Percentiles rank a stretch among this genome's conserved stretches.
Conservation (phyloP, 176 grass and related monocot genomes). For the Aegilops longissima region DNA sequence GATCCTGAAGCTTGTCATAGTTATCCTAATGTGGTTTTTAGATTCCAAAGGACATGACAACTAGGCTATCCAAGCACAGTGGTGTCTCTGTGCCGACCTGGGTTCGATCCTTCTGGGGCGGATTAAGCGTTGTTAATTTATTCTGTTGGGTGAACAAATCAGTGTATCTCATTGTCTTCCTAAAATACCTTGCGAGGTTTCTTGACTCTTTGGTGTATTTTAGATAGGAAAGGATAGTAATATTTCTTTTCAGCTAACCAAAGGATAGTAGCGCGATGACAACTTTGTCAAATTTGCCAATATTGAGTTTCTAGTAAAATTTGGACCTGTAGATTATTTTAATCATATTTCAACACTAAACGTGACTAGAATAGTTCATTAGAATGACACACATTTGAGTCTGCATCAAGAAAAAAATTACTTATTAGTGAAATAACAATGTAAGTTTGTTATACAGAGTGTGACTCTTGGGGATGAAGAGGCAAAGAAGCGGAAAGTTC, state of each 20-base stretch:
- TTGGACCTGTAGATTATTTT: background rate
- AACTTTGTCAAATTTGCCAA: background rate
- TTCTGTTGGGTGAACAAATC: background rate
- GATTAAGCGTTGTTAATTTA: background rate
- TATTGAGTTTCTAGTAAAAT: background rate
- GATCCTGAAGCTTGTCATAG: background rate
- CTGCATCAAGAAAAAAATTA: no score
- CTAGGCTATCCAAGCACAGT: background rate
- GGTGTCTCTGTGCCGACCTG: background rate
- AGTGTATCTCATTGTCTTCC: background rate
- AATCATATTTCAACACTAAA: background rate
- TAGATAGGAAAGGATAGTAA: background rate
- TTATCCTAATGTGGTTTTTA: background rate
- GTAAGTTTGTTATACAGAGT: conserved; percentile 53
- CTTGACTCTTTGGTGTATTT: background rate
- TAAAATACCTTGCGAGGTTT: background rate
- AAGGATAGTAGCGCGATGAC: background rate
- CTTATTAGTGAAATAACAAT: conserved; percentile 14
- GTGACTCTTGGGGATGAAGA: conserved; percentile 98
- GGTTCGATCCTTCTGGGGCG: background rate
- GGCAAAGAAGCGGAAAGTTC: conserved; percentile 93
- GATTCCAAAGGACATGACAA: background rate
- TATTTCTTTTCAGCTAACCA: background rate
- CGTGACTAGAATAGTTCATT: background rate
- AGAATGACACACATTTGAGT: background rate